A percentile compares a stretch with the other conserved stretches of the same genome.
Evolutionary conservation across 495 filamentous ascomycete genomes (phyloP).

Genomic region (Barbatosphaeria neglecta): DNA sequence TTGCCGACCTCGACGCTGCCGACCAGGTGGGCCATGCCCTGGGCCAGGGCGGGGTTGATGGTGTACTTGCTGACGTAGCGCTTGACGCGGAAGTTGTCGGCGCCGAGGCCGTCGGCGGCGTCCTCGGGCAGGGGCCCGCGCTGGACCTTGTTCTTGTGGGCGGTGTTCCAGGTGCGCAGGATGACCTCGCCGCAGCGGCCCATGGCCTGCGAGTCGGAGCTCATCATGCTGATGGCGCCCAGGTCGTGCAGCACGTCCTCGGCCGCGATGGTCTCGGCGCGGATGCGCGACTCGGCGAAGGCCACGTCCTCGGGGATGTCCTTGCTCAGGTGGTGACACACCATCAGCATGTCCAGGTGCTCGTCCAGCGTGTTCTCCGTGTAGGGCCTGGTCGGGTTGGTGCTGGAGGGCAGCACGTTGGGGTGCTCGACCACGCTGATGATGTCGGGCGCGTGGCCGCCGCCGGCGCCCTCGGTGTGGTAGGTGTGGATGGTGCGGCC

Average conservation of each 20-base stretch:
- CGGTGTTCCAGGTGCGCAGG: slow-evolving; percentile 92
- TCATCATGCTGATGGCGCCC: slow-evolving; percentile 98
- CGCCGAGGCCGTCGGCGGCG: slow-evolving; percentile 61
- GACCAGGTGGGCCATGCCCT: slow-evolving; percentile 85
- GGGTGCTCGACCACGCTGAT: slow-evolving; percentile 83
- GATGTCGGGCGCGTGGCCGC: slow-evolving; percentile 94
- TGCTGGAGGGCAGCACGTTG: slow-evolving; percentile 88
- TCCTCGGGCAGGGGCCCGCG: slow-evolving; percentile 69
- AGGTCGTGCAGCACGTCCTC: slow-evolving; percentile 96
- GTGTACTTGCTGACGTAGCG: slow-evolving; percentile 95
- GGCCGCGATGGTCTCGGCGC: slow-evolving; percentile 91
- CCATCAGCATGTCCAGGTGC: slow-evolving; percentile 98
- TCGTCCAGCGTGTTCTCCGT: slow-evolving; percentile 92
- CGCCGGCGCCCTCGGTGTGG: slow-evolving; percentile 94
- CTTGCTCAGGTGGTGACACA: slow-evolving; percentile 87
- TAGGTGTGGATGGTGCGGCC: slow-evolving; percentile 93
- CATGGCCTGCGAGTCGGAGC: slow-evolving; percentile 94
- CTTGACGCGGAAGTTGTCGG: slow-evolving; percentile 90
- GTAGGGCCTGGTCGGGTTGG: slow-evolving; percentile 89
- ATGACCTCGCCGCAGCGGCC: slow-evolving; percentile 93
- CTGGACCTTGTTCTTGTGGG: slow-evolving; percentile 94
- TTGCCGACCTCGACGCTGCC: slow-evolving; percentile 86
- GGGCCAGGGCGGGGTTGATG: slow-evolving; percentile 87
- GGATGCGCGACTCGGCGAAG: slow-evolving; percentile 90
- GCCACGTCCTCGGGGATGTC: slow-evolving; percentile 93